These are phyloP conservation scores for Vitis riparia DNA, from an alignment of 164 flowering plant genomes.

Conservation along the genomic window DNA sequence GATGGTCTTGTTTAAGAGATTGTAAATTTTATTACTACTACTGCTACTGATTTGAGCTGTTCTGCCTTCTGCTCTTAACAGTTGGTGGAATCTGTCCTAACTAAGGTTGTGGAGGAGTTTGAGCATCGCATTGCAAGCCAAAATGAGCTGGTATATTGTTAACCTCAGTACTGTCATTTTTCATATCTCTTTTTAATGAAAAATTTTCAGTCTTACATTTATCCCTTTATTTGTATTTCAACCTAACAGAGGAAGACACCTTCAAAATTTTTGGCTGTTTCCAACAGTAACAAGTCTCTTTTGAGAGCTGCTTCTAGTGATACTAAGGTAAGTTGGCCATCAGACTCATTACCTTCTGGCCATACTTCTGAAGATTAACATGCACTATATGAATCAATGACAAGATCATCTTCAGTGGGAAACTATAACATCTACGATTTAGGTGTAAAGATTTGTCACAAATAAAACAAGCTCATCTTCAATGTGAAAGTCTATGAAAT, in stretches of 20 bases:
- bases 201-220: not conserved
- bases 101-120: conserved; percentile 64
- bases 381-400: too few relatives aligned
- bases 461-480: not conserved
- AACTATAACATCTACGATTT: too few relatives aligned
- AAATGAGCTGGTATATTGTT: conserved; percentile 41
- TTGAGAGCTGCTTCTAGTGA: conserved; percentile 30
- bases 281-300: conserved; percentile 34
- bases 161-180: too few relatives aligned
- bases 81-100: conserved; percentile 67
- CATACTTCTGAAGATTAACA: not conserved
- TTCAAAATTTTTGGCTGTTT: conserved; percentile 24
- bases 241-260: conserved; percentile 37
- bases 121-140: conserved; percentile 53
- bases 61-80: conserved; percentile 19
- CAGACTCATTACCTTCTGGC: not conserved
- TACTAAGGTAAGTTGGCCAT: conserved; percentile 39
- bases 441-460: too few relatives aligned
- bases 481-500: not conserved
- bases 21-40: not conserved
- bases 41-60: not conserved
- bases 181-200: not conserved
- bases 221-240: conserved; percentile 1
- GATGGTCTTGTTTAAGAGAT: not conserved
- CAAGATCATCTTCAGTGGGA: too few relatives aligned